Base-by-base conservation (phyloP, 2,329 filamentous ascomycete species). In the Hymenotorrendiella dingleyae region DNA sequence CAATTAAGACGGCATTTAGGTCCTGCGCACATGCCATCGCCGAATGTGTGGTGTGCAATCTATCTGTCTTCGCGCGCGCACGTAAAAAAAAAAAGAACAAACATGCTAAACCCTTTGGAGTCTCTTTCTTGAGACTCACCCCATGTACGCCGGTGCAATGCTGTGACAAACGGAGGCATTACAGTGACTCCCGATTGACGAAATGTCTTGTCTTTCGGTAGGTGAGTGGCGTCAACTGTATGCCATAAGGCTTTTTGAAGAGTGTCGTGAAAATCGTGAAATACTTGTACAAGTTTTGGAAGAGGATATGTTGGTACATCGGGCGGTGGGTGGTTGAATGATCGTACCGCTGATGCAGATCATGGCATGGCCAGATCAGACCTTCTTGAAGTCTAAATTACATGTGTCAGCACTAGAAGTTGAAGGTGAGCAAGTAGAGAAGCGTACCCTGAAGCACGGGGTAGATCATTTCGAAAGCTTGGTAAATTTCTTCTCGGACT, bases 401-500 rank as follows among this genome's bases (percentile, higher is more conserved):
- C 3, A 34, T 21, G 54, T 57, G 54, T 35, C 26, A 19, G 38
- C 26, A 23, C 9, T 6, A 19, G 14, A 11, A 22, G 42, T 29
- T 19, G 29, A 29, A 7, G 20, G 19, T 19, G 9, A 39, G 10
- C 3, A 6, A 10, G 9, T 16, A 16, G 12, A 6, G 21, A 2
- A 52, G 68, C 73, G 56, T 70, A 89, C 85, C 86, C 74, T 89
- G 86, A 62, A 94, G 73, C 71, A 95, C 90, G 64, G 90, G 90
- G 64, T 95, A 95, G 71, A 96, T 95, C 81, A 94, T 85, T 71
- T 94, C 89, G 62, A 95, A 95, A 35, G 89, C 89, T 66, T 93
- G 86, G 62, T 95, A 94, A 56, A 98, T 97, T 71, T 97, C 93
- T 68, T 98, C 93, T 57, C 93, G 85, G 53, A 97, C 90, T 66